Base-by-base conservation (phyloP, 2,329 filamentous ascomycete species). In the Exutisphaerella laricina region DNA sequence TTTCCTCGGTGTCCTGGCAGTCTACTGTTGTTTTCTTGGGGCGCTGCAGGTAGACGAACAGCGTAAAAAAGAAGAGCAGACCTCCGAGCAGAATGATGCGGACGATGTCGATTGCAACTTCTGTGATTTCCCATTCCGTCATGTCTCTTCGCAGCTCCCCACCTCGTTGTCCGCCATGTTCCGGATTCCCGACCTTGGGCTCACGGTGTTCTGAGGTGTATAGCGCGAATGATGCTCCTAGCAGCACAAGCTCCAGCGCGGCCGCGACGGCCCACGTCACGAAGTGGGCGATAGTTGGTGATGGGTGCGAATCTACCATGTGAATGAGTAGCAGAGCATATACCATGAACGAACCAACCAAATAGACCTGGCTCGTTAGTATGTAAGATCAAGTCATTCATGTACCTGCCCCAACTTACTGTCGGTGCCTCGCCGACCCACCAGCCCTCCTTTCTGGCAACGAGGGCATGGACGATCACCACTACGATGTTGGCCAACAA, bases 321-420 rank as follows among this genome's bases (percentile, higher is more conserved):
- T 88, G 88, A 58, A 96, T 84, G 53, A 94, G 75, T 53, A 95
- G 77, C 54, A 95, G 82, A 37, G 85, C 76, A 69, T 94, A 92
- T 51, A 92, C 80, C 71, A 94, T 95, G 53, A 88, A 84, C 32
- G 86, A 84, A 41, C 84, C 87, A 43, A 87, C 78, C 50, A 94
- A 73, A 65, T 94, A 94, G 60, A 94, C 83, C 88, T 95, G 58
- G 43, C 38, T 34, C 18, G 48, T 57, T 40, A 58, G 53, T 43
- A 51, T 31, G 36, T 45, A 45, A 41, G 26, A 12, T 21, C 21
- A 8, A 4, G 22, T 17, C 26, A n/a, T 20, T 5, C 5, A 22
- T 8, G 5, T 28, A 16, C 33, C 35, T 35, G 33, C 30, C 41
- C 39, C 34, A 25, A 55, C 83, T 62, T 79, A 89, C 86, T 68